Base-by-base conservation (phyloP, 176 grass and related monocot genomes). In the Avena atlantica region DNA sequence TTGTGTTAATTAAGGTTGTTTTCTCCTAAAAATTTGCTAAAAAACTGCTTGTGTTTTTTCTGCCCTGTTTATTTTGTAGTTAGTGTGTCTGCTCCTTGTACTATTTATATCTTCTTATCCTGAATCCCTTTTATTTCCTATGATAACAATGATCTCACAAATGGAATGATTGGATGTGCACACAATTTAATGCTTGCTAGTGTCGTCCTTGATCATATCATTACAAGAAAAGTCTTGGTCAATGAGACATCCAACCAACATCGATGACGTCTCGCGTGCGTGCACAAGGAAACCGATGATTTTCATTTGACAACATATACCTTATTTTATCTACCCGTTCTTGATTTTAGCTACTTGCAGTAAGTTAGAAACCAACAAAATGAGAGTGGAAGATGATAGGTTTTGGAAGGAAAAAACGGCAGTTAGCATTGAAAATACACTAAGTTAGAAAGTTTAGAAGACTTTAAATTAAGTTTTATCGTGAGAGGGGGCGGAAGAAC, bases 201-300 rank as follows among this genome's bases (percentile, higher is more conserved):
- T 71, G 37, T 42, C 68, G 29, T 34, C 31, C 68, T 70, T 70
- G 34, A 20, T 40, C 36, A 7, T 0, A 44, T 44, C 42, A 44
- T 44, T 0, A 66, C 25, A 70, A 24, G 56, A 65, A 59, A 31
- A 50, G 44, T 76, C 79, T 16, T 76, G 79, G 71, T 68, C 70
- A 87, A 87, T 25, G 0, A 75, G 36, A 12, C 69, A 87, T 19
- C 34, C 86, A 47, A 47, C 44, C 44, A 47, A 47, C 44, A 47
- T 6, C 44, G 44, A 76, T 25, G 11, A 82, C 29, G 70, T 17
- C 71, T 25, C n/a, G 8, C 42, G 42, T 47, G 44, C 0, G 44
- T 47, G 63, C 63, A 65, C 9, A 64, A 29, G 61, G 23, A 9
- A 64, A 64, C 23, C 23, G 0, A 29, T 64, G 12, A 13, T 64